Percentiles rank a stretch among this genome's conserved stretches.
phyloP scores from a whole-genome alignment of 164 flowering plant species.

The Platanus orientalis region DNA sequence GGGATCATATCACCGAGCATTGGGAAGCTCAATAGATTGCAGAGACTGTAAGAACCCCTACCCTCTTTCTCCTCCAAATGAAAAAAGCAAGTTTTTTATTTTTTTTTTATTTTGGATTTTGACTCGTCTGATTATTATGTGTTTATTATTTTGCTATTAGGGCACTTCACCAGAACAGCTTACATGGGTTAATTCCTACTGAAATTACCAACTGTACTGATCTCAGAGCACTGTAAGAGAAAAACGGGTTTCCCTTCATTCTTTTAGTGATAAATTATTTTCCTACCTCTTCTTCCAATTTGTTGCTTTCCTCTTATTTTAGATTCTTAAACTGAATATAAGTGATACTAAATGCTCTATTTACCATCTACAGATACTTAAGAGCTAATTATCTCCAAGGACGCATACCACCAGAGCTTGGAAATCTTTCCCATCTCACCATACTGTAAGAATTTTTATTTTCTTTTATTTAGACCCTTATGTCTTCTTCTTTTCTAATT shows the following conservation, averaged over 20 bases:
- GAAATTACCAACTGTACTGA: conserved; percentile 72
- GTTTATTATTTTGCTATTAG: conserved; percentile 33
- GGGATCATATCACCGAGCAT: conserved; percentile 84
- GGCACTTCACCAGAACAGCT: conserved; percentile 89
- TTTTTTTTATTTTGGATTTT: neutral
- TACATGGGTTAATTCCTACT: conserved; percentile 80
- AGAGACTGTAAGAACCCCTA: conserved; percentile 67
- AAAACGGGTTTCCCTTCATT: neutral
- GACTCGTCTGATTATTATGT: neutral
- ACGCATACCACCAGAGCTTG: conserved; percentile 79
- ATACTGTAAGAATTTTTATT: conserved; percentile 51
- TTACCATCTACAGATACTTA: conserved; percentile 52
- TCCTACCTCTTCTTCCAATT: neutral
- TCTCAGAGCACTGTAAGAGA: conserved; percentile 86
- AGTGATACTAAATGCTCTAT: neutral
- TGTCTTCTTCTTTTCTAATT: neutral
- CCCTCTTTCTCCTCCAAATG: neutral
- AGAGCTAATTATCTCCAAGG: conserved; percentile 93
- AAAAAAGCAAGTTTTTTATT: neutral
- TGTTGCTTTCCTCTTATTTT: neutral
- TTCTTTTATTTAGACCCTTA: neutral
- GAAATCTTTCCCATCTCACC: conserved; percentile 66
- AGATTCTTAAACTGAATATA: neutral
- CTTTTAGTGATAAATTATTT: neutral
- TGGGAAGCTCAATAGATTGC: conserved; percentile 73